These are phyloP conservation scores for Canariomyces notabilis DNA, from an alignment of 2,329 filamentous ascomycete genomes.

Conservation along the genomic window DNA sequence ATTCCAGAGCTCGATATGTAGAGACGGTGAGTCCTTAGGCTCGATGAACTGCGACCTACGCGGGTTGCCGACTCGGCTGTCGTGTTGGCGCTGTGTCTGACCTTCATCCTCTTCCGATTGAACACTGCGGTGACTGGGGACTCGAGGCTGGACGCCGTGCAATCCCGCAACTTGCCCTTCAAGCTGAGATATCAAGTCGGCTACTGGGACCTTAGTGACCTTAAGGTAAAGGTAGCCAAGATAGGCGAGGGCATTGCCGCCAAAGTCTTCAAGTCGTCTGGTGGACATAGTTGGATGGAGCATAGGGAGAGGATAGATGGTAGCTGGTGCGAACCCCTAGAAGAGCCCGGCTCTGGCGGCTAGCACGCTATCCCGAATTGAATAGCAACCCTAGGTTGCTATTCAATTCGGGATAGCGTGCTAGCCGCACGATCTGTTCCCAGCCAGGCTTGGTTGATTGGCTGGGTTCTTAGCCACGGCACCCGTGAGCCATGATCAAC, in stretches of 20 bases:
- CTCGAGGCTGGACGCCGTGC: not conserved
- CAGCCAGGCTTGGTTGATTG: no score
- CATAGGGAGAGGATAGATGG: not conserved
- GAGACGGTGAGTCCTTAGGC: not conserved
- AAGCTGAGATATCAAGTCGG: not conserved
- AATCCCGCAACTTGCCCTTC: not conserved
- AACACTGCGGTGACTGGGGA: not conserved
- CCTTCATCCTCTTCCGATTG: not conserved
- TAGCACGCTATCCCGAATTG: not conserved
- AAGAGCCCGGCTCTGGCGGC: not conserved
- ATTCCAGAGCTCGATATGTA: not conserved
- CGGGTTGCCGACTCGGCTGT: not conserved
- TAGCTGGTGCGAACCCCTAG: not conserved
- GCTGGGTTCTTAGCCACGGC: no score
- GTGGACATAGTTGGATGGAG: not conserved
- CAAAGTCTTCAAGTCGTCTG: not conserved
- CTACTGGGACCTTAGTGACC: not conserved
- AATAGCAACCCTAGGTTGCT: not conserved
- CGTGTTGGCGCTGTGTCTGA: not conserved
- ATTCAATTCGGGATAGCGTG: not conserved
- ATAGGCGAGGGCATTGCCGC: not conserved
- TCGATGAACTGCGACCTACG: not conserved
- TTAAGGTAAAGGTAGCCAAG: not conserved
- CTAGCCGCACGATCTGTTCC: no score
- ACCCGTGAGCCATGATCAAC: no score